Conservation (phyloP, 1,139 yeast genomes). For the Debaryomyces sp. region DNA sequence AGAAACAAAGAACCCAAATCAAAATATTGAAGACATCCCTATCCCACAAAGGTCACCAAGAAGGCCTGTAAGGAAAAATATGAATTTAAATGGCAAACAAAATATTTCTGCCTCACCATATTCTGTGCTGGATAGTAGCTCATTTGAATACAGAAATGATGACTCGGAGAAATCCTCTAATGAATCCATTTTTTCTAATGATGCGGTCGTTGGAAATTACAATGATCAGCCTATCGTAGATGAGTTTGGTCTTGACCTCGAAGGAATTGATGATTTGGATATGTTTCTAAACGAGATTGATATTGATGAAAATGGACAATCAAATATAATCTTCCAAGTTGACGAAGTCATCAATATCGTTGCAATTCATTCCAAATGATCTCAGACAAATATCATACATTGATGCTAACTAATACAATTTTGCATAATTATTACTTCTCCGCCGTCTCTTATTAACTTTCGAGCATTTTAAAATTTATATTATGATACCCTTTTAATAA, state of each 20-base stretch:
- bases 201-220: slow-evolving; percentile 4
- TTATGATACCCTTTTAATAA: neutral
- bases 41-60: slow-evolving; percentile 6
- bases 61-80: neutral
- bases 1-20: neutral
- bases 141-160: slow-evolving; percentile 3
- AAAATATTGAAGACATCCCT: neutral
- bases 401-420: neutral
- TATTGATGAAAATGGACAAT: slow-evolving; percentile 18
- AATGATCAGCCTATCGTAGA: slow-evolving; percentile 5
- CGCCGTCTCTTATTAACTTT: neutral
- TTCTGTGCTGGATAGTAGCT: slow-evolving; percentile 7
- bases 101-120: slow-evolving; percentile 1
- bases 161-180: slow-evolving; percentile 12
- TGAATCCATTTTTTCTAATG: slow-evolving; percentile 25
- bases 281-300: slow-evolving; percentile 23
- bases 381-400: neutral
- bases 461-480: neutral
- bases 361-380: slow-evolving; percentile 17
- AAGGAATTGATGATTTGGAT: slow-evolving; percentile 21
- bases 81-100: neutral
- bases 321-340: slow-evolving; percentile 20
- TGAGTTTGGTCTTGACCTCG: slow-evolving; percentile 17
- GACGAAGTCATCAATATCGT: slow-evolving; percentile 28
- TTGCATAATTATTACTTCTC: neutral